Percentiles rank a stretch among this genome's conserved stretches.
These are phyloP conservation scores for Silene vulgaris DNA, from an alignment of 179 eudicot species.

Conservation along the genomic window DNA sequence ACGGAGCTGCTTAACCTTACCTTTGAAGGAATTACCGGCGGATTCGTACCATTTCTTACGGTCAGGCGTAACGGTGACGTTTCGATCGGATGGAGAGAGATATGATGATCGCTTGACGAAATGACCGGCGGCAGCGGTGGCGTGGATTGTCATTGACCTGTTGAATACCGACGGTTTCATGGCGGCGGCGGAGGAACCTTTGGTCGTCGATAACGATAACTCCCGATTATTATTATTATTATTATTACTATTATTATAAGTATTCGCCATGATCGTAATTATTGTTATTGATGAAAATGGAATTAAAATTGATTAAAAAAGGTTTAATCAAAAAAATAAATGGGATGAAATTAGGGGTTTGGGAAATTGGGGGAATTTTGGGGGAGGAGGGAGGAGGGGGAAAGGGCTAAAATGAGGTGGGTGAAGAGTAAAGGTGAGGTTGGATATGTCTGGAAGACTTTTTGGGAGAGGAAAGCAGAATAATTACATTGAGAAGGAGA, in stretches of 20 bases:
- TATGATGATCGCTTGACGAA: slow-evolving; percentile 23
- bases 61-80: slow-evolving; percentile 33
- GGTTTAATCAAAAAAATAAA: not conserved
- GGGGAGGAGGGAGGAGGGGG: not conserved
- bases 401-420: no score
- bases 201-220: slow-evolving; percentile 10
- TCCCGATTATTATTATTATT: slow-evolving; percentile 4
- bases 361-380: not conserved
- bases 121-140: slow-evolving; percentile 35
- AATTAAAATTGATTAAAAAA: not conserved
- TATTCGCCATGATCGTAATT: slow-evolving; percentile 13
- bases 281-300: not conserved
- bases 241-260: not conserved
- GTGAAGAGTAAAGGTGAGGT: slow-evolving; percentile 12
- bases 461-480: not conserved
- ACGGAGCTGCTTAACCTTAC: slow-evolving; percentile 54
- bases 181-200: not conserved
- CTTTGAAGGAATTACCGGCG: slow-evolving; percentile 50
- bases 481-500: not conserved
- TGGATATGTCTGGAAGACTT: slow-evolving; percentile 17
- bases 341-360: not conserved
- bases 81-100: slow-evolving; percentile 28
- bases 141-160: slow-evolving; percentile 49
- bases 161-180: slow-evolving; percentile 27
- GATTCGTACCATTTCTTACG: slow-evolving; percentile 45